phyloP scores from a whole-genome alignment of 306 rosid genomes.

The Vicia villosa region DNA sequence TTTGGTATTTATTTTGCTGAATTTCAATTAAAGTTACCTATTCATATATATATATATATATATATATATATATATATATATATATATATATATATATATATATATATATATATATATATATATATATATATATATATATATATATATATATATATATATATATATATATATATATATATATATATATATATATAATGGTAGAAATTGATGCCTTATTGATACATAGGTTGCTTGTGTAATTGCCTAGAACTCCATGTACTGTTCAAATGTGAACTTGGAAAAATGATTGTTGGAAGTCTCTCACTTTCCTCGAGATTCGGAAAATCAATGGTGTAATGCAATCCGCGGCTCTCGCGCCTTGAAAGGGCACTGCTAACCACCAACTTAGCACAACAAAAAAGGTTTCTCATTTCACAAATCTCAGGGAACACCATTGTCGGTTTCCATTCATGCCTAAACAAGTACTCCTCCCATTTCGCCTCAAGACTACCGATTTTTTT shows the following conservation, averaged over 20 bases:
- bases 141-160: slow-evolving; percentile 13
- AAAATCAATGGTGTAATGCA: slow-evolving; percentile 87
- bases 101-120: slow-evolving; percentile 13
- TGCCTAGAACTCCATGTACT: slow-evolving; percentile 82
- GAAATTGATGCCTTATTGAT: slow-evolving; percentile 28
- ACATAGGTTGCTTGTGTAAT: slow-evolving; percentile 67
- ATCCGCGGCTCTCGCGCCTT: slow-evolving; percentile 91
- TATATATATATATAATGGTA: slow-evolving; percentile 16
- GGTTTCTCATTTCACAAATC: slow-evolving; percentile 91
- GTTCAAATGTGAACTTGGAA: slow-evolving; percentile 65
- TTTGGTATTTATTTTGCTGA: slow-evolving; percentile 25
- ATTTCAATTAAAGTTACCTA: slow-evolving; percentile 13
- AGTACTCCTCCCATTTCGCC: slow-evolving; percentile 78
- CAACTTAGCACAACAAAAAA: slow-evolving; percentile 85
- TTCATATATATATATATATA: slow-evolving; percentile 25
- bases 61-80: slow-evolving; percentile 13
- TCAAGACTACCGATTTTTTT: slow-evolving; percentile 64
- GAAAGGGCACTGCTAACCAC: slow-evolving; percentile 90
- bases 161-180: slow-evolving; percentile 13
- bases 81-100: slow-evolving; percentile 13
- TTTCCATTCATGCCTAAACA: slow-evolving; percentile 76
- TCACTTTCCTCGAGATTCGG: slow-evolving; percentile 82
- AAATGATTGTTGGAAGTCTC: slow-evolving; percentile 90
- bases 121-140: slow-evolving; percentile 13
- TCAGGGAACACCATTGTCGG: slow-evolving; percentile 81